phyloP scores from a whole-genome alignment of 2,329 filamentous ascomycete species.

The Bipolaris cookei region DNA sequence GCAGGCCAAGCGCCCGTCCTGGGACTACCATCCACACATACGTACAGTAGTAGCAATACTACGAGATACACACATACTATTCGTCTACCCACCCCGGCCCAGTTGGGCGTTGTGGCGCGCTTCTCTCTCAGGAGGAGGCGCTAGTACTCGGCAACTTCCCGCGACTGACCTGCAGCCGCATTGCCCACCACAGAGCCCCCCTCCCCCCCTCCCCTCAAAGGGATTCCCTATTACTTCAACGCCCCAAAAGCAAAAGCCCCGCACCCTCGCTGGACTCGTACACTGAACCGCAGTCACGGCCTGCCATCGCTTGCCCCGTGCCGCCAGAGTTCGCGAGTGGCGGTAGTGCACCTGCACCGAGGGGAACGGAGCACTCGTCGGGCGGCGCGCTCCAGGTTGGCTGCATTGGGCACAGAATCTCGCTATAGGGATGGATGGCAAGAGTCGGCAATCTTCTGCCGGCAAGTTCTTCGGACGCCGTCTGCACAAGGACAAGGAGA shows the following conservation, averaged over 20 bases:
- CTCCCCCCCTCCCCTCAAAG: slow-evolving; percentile 6
- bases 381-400: slow-evolving; percentile 18
- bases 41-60: too few relatives aligned
- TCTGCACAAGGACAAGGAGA: slow-evolving; percentile 71
- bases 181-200: slow-evolving; percentile 19
- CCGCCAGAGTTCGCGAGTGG: neutral
- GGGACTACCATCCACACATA: too few relatives aligned
- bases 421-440: slow-evolving; percentile 64
- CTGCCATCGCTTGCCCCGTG: slow-evolving; percentile 1
- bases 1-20: too few relatives aligned
- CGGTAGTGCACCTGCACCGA: neutral
- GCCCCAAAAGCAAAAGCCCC: slow-evolving; percentile 10
- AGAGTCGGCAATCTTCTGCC: slow-evolving; percentile 81
- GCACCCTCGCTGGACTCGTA: slow-evolving; percentile 21
- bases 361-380: slow-evolving; percentile 15
- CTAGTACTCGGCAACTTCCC: slow-evolving; percentile 30
- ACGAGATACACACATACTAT: too few relatives aligned
- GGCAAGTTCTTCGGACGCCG: slow-evolving; percentile 86
- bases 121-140: slow-evolving; percentile 5
- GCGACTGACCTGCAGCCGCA: slow-evolving; percentile 21
- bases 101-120: neutral
- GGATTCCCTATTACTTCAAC: slow-evolving; percentile 1
- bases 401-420: slow-evolving; percentile 22
- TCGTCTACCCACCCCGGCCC: too few relatives aligned
- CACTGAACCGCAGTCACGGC: neutral